Base-by-base conservation (phyloP, 176 grass and related monocot genomes). In the Tuctoria greenei region DNA sequence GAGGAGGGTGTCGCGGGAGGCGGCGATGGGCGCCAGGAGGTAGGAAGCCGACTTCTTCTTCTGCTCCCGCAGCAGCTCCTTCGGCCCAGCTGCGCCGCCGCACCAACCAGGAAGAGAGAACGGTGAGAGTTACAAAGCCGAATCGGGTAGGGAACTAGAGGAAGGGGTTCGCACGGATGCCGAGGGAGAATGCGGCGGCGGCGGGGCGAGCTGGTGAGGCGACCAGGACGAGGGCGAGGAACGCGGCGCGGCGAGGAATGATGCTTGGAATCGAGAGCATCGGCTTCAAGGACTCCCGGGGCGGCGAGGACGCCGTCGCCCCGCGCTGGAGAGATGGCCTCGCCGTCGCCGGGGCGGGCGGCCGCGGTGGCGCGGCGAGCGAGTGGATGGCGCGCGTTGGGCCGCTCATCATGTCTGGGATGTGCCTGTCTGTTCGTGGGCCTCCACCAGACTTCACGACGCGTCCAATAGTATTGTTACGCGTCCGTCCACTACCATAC, bases 1-100 rank as follows among this genome's bases (percentile, higher is more conserved):
- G 79, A 85, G 37, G 31, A 99, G 91, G 57, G 67, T 92, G 18
- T 82, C 56, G 24, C 85, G 92, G 36, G 95, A 99, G 72, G 89
- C 91, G 57, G 90, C 82, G 40, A 95, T 95, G 41, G 95, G 95
- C 31, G 91, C 85, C 26, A 99, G 80, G 42, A 95, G 75, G 73
- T 66, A 99, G 66, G 86, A 80, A 49, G 91, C 85, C 56, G 91
- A 89, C 72, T 99, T 99, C 84, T 79, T 92, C 84, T 95, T 95
- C 78, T 99, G 91, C 67, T 95, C 91, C 83, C 56, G 84, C 49
- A 95, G 70, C 89, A 88, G 77, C 61, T 99, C 95, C 84, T 95
- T 99, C 10, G 91, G 89, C 47, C 91, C 91, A 61, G 89, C 95
- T 95, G 82, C 76, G 41, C 55, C 21, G 23, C 55, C 34, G 18